Evolutionary conservation across 371 early-diverging fungal species (phyloP).

Genomic region (Haplosporangium sp.): DNA sequence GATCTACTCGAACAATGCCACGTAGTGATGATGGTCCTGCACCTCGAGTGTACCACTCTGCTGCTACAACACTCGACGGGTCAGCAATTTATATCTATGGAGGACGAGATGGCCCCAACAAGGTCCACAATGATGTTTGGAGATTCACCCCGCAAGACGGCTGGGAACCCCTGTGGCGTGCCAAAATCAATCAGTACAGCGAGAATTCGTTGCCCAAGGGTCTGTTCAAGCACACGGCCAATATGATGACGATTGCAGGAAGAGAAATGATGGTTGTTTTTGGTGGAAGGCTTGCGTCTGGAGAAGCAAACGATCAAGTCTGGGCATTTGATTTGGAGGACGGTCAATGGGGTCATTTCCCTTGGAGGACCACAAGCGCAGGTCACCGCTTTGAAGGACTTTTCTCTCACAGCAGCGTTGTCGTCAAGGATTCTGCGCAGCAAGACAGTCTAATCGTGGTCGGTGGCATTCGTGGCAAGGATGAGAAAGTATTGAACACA

Average conservation of each 20-base stretch:
- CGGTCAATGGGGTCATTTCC: slow-evolving; percentile 34
- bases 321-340: slow-evolving; percentile 51
- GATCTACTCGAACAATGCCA: slow-evolving; percentile 14
- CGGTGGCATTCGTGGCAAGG: slow-evolving; percentile 37
- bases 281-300: slow-evolving; percentile 37
- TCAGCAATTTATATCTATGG: slow-evolving; percentile 40
- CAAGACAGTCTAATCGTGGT: slow-evolving; percentile 23
- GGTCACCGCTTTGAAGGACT: slow-evolving; percentile 10
- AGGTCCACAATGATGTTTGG: slow-evolving; percentile 55
- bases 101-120: slow-evolving; percentile 51
- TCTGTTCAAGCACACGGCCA: slow-evolving; percentile 46
- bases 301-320: slow-evolving; percentile 32
- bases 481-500: slow-evolving; percentile 30
- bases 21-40: slow-evolving; percentile 29
- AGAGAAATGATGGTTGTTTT: slow-evolving; percentile 50
- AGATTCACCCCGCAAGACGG: slow-evolving; percentile 22
- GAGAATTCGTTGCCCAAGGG: slow-evolving; percentile 25
- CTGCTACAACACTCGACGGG: slow-evolving; percentile 21
- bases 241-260: slow-evolving; percentile 37
- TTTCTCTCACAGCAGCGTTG: slow-evolving; percentile 45
- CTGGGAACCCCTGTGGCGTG: slow-evolving; percentile 47
- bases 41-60: slow-evolving; percentile 49
- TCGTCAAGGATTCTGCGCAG: slow-evolving; percentile 14
- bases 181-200: slow-evolving; percentile 10
- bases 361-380: slow-evolving; percentile 2